Evolutionary conservation across 306 rosid species (phyloP).

Genomic region (Fragaria nilgerrensis): DNA sequence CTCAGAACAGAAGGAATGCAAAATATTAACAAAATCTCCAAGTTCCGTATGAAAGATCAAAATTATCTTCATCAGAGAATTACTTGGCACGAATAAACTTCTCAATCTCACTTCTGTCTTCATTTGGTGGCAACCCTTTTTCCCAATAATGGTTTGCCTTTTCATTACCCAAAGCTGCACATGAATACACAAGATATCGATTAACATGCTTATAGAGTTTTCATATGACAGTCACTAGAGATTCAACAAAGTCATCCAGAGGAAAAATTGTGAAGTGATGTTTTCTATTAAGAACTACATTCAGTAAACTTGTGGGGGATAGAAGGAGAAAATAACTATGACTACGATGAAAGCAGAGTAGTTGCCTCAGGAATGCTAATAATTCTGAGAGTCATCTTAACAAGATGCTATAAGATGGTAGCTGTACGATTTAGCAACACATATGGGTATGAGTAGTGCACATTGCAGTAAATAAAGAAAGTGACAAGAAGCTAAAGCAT

Average conservation of each 20-base stretch:
- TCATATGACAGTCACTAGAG: background rate
- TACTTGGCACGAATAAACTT: slow-evolving; percentile 76
- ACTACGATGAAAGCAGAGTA: background rate
- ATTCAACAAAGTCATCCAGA: background rate
- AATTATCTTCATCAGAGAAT: slow-evolving; percentile 28
- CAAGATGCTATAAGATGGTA: background rate
- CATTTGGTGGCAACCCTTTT: slow-evolving; percentile 54
- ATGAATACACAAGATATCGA: slow-evolving; percentile 17
- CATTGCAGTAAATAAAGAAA: background rate
- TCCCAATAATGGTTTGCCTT: slow-evolving; percentile 79
- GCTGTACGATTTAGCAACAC: background rate
- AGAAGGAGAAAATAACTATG: background rate
- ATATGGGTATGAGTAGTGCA: background rate
- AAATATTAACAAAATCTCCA: slow-evolving; percentile 19
- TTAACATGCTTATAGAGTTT: slow-evolving; percentile 15
- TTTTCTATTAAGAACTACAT: slow-evolving; percentile 16
- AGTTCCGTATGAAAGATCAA: slow-evolving; percentile 14
- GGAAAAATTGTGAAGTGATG: slow-evolving; percentile 1
- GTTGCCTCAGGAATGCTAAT: slow-evolving; percentile 1
- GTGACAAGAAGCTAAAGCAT: background rate
- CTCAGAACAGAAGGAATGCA: slow-evolving; percentile 21
- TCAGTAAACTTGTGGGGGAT: background rate
- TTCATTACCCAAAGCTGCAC: slow-evolving; percentile 66
- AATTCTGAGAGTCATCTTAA: background rate
- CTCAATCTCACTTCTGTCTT: slow-evolving; percentile 47